Percentiles rank a stretch among this genome's conserved stretches.
phyloP scores from a whole-genome alignment of 805 yeast species.

The Sugiyamaella smithiae region DNA sequence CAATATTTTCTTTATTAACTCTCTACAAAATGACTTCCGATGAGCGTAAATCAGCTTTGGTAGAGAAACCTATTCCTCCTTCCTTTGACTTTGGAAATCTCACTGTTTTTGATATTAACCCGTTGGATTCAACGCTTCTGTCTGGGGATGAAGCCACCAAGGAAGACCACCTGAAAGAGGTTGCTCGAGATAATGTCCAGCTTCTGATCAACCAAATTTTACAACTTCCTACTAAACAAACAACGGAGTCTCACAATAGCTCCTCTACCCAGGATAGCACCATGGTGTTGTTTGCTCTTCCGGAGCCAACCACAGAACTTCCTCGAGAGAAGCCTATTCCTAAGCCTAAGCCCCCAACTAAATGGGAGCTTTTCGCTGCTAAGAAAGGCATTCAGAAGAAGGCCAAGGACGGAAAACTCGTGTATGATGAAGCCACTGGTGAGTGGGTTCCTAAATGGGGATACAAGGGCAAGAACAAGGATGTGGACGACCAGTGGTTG shows the following conservation, averaged over 20 bases:
- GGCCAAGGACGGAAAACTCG: conserved; percentile 84
- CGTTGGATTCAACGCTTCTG: conserved; percentile 62
- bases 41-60: conserved; percentile 35
- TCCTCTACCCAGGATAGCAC: conserved; percentile 58
- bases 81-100: conserved; percentile 86
- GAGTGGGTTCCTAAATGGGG: conserved; percentile 99
- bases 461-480: conserved; percentile 87
- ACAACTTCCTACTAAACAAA: conserved; percentile 83
- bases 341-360: conserved; percentile 85
- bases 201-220: conserved; percentile 84
- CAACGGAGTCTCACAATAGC: conserved; percentile 65
- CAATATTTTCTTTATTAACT: too few relatives aligned
- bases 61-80: conserved; percentile 88
- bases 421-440: conserved; percentile 81
- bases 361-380: conserved; percentile 96
- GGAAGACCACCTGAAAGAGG: conserved; percentile 60
- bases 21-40: neutral
- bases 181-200: conserved; percentile 91
- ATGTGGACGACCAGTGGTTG: conserved; percentile 86
- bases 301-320: conserved; percentile 73
- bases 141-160: conserved; percentile 48
- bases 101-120: conserved; percentile 86
- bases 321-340: conserved; percentile 98
- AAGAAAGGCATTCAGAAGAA: conserved; percentile 92
- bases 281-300: conserved; percentile 79